Percentiles rank a stretch among this genome's conserved stretches.
phyloP scores from a whole-genome alignment of 306 rosid species.

The apple (Malus domestica) region DNA sequence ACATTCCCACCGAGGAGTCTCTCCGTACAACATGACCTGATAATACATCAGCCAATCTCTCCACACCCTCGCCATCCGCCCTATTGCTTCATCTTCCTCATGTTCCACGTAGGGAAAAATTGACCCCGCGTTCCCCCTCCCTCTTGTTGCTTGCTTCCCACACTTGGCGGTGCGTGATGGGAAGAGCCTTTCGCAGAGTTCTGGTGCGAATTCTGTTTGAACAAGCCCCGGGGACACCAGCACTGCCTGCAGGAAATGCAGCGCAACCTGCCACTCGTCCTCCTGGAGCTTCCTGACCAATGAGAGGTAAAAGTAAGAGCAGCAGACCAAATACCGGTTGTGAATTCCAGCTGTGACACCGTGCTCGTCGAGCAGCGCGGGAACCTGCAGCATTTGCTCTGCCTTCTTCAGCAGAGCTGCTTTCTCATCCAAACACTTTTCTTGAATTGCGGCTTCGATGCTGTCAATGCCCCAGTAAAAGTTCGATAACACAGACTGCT shows the following conservation, averaged over 20 bases:
- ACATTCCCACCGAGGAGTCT: conserved; percentile 36
- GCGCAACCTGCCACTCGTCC: conserved; percentile 76
- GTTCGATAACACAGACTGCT: conserved; percentile 61
- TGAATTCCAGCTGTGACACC: conserved; percentile 51
- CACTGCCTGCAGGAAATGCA: conserved; percentile 72
- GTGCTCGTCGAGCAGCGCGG: conserved; percentile 64
- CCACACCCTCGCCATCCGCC: conserved; percentile 53
- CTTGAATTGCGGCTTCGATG: conserved; percentile 50
- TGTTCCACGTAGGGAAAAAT: conserved; percentile 1
- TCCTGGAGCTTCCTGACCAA: conserved; percentile 51
- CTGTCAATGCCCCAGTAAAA: conserved; percentile 60
- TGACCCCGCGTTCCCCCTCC: conserved; percentile 18
- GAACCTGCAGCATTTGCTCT: conserved; percentile 80
- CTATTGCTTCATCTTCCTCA: conserved; percentile 29
- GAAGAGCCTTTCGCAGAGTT: conserved; percentile 46
- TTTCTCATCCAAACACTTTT: conserved; percentile 30
- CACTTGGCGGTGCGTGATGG: background rate
- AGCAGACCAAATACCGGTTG: conserved; percentile 52
- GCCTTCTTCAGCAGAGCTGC: conserved; percentile 37
- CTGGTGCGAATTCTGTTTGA: conserved; percentile 48
- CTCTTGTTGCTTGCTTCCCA: conserved; percentile 2
- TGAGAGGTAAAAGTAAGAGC: conserved; percentile 68
- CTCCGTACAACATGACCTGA: conserved; percentile 69
- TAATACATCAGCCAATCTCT: conserved; percentile 65
- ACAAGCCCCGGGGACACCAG: conserved; percentile 57